phyloP scores from a whole-genome alignment of 2,329 filamentous ascomycete species.

The Claviceps maximensis region DNA sequence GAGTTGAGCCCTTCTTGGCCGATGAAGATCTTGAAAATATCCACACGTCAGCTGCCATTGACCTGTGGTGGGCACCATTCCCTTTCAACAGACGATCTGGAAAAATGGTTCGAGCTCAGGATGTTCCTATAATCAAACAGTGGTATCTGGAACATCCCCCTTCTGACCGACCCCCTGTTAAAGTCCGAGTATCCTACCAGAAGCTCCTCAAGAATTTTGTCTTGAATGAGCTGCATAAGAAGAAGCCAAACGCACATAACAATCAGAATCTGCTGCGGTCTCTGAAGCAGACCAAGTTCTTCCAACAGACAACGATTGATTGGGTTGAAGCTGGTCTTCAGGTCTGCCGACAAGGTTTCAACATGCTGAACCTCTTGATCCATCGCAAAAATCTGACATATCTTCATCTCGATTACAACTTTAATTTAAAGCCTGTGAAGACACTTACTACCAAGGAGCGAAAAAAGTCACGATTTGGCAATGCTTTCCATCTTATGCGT shows the following conservation, averaged over 20 bases:
- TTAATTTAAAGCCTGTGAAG: slow-evolving; percentile 98
- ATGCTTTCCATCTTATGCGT: slow-evolving; percentile 97
- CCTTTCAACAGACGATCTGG: slow-evolving; percentile 91
- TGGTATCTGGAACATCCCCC: slow-evolving; percentile 97
- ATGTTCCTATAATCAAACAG: slow-evolving; percentile 93
- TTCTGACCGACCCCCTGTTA: slow-evolving; percentile 72
- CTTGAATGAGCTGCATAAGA: slow-evolving; percentile 92
- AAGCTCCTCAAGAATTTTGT: slow-evolving; percentile 95
- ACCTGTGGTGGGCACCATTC: slow-evolving; percentile 95
- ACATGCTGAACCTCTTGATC: slow-evolving; percentile 96
- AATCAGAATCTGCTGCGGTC: slow-evolving; percentile 85
- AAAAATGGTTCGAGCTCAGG: slow-evolving; percentile 90
- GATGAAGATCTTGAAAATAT: slow-evolving; percentile 82
- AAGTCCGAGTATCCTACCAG: slow-evolving; percentile 95
- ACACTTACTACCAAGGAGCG: slow-evolving; percentile 96
- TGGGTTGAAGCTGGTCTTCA: slow-evolving; percentile 98
- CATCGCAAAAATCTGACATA: slow-evolving; percentile 98
- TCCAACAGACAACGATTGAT: slow-evolving; percentile 97
- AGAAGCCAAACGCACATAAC: slow-evolving; percentile 87
- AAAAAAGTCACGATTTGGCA: slow-evolving; percentile 98
- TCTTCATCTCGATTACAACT: slow-evolving; percentile 97
- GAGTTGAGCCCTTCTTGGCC: slow-evolving; percentile 74
- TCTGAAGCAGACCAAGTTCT: slow-evolving; percentile 94
- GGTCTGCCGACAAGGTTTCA: slow-evolving; percentile 95
- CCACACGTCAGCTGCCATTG: slow-evolving; percentile 82